These are phyloP conservation scores for Dendrobium catenatum DNA, from an alignment of 106 monocot species.

Conservation along the genomic window DNA sequence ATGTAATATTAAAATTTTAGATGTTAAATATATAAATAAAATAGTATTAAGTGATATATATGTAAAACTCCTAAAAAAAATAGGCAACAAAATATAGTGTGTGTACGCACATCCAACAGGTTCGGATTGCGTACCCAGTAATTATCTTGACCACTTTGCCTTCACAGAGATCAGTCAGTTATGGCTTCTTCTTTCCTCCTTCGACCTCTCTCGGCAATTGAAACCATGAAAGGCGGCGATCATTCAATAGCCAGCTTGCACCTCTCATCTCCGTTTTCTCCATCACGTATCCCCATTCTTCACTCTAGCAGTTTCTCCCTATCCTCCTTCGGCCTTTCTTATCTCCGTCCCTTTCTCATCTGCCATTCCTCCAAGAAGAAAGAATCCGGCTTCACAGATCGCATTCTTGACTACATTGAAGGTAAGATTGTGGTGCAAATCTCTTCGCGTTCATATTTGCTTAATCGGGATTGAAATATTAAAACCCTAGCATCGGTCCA, in stretches of 20 bases:
- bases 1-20: too few species aligned
- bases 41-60: too few species aligned
- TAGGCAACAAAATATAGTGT: too few species aligned
- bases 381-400: neutral
- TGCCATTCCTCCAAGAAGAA: neutral
- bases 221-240: neutral
- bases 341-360: neutral
- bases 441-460: neutral
- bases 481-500: neutral
- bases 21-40: too few species aligned
- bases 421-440: neutral
- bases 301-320: neutral
- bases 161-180: too few species aligned
- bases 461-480: neutral
- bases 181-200: too few species aligned
- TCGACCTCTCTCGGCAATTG: neutral
- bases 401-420: constrained; percentile 4
- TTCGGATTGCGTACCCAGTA: too few species aligned
- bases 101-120: too few species aligned
- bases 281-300: neutral
- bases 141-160: too few species aligned
- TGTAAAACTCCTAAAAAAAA: too few species aligned
- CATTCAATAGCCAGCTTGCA: neutral
- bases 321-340: neutral
- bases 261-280: neutral